A percentile compares a stretch with the other conserved stretches of the same genome.
Evolutionary conservation across 371 early-diverging fungal genomes (phyloP).

Genomic region (Mortierella sp.): DNA sequence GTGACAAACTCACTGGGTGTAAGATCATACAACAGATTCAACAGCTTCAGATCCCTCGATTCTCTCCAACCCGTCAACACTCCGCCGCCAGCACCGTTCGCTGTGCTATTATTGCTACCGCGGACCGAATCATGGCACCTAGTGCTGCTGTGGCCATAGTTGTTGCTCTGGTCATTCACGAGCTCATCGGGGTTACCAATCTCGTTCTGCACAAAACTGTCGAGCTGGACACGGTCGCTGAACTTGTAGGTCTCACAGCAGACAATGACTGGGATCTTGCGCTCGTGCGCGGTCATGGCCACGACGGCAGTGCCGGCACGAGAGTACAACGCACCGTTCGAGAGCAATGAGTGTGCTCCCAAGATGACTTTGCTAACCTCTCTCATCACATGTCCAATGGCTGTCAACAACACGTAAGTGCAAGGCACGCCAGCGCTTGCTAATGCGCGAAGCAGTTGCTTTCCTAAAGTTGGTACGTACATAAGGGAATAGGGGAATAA

Average conservation of each 20-base stretch:
- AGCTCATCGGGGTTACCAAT: conserved; percentile 89
- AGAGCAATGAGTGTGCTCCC: conserved; percentile 92
- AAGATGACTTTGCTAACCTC: conserved; percentile 93
- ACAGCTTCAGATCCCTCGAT: conserved; percentile 75
- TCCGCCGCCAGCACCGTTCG: conserved; percentile 36
- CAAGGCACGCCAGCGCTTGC: conserved; percentile 79
- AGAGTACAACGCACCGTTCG: conserved; percentile 94
- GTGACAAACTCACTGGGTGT: conserved; percentile 94
- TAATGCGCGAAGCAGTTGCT: conserved; percentile 72
- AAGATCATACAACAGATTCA: conserved; percentile 93
- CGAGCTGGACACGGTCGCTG: conserved; percentile 90
- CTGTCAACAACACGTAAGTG: conserved; percentile 77
- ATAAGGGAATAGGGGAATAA: too few relatives aligned
- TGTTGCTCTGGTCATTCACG: conserved; percentile 67
- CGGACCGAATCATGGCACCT: conserved; percentile 38
- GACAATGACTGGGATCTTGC: conserved; percentile 94
- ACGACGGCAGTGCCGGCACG: conserved; percentile 94
- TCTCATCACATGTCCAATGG: conserved; percentile 79
- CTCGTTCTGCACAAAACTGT: conserved; percentile 97
- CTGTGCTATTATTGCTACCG: conserved; percentile 32
- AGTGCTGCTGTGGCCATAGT: conserved; percentile 50
- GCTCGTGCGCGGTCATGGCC: conserved; percentile 89
- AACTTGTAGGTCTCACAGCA: conserved; percentile 98
- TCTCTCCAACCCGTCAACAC: conserved; percentile 76
- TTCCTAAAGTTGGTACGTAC: too few relatives aligned